Conservation (phyloP, 202 grass and related monocot species). For the Panicum hallii region DNA sequence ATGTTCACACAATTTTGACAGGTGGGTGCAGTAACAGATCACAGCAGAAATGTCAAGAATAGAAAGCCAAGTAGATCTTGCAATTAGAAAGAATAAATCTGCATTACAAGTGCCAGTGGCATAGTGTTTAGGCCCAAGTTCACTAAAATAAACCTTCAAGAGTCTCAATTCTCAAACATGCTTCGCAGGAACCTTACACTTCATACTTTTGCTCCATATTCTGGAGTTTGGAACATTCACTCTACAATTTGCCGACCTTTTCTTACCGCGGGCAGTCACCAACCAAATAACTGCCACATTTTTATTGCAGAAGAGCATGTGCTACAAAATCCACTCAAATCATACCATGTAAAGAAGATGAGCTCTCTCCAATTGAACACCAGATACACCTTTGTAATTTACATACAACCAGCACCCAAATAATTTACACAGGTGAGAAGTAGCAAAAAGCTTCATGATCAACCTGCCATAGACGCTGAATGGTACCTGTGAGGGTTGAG, state of each 20-base stretch:
- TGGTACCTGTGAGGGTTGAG: constrained; percentile 62
- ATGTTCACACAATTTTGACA: neutral
- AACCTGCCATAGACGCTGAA: constrained; percentile 56
- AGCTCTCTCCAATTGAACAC: constrained; percentile 15
- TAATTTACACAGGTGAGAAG: neutral
- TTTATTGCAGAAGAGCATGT: constrained; percentile 33
- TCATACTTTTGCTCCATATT: constrained; percentile 16
- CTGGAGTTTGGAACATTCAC: neutral
- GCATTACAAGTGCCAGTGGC: neutral
- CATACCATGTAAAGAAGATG: constrained; percentile 25
- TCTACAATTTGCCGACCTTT: constrained; percentile 22
- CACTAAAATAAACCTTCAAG: neutral
- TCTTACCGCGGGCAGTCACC: constrained; percentile 1
- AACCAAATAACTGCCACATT: constrained; percentile 15
- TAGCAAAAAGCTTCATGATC: constrained; percentile 38
- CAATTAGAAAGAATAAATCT: neutral
- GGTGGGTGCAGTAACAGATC: neutral
- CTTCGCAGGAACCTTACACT: neutral
- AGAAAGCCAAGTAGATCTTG: neutral
- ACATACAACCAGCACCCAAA: constrained; percentile 1
- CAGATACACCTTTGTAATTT: constrained; percentile 1
- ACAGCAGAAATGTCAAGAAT: neutral
- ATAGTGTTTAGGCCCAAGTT: no score
- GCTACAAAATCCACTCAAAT: constrained; percentile 29
- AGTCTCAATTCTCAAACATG: constrained; percentile 6